These are phyloP conservation scores for Phylloboletellus chloephorus DNA, from an alignment of 1,284 basidiomycete genomes.

Conservation along the genomic window DNA sequence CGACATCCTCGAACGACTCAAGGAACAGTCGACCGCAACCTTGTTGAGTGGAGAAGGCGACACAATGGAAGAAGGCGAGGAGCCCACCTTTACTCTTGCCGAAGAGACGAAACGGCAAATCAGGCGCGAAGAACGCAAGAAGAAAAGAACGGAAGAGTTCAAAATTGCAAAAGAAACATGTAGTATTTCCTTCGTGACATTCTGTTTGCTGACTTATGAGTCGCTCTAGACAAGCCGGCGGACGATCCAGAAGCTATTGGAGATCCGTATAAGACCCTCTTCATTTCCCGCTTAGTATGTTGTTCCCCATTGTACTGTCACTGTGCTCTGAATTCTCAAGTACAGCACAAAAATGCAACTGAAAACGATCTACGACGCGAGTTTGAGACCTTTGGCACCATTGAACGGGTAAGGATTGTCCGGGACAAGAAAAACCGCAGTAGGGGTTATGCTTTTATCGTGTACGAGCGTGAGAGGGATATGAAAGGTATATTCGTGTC, in stretches of 20 bases:
- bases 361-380: conserved; percentile 90
- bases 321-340: conserved; percentile 23
- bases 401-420: conserved; percentile 89
- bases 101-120: conserved; percentile 78
- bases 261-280: conserved; percentile 98
- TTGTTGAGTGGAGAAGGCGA: conserved; percentile 55
- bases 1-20: conserved; percentile 63
- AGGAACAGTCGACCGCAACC: conserved; percentile 69
- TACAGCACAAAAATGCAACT: conserved; percentile 79
- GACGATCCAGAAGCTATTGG: conserved; percentile 92
- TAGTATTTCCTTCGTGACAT: conserved; percentile 37
- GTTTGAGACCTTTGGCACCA: conserved; percentile 93
- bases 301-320: conserved; percentile 1
- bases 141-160: conserved; percentile 75
- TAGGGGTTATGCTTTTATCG: conserved; percentile 93
- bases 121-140: conserved; percentile 73
- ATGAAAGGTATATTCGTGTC: conserved; percentile 79
- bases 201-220: conserved; percentile 11
- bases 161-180: conserved; percentile 79
- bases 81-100: conserved; percentile 69
- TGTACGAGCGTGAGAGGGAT: conserved; percentile 96
- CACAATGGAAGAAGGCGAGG: conserved; percentile 75
- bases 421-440: conserved; percentile 84
- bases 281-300: conserved; percentile 86
- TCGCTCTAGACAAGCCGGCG: conserved; percentile 73